Base-by-base conservation (phyloP, 2,329 filamentous ascomycete species). In the Alternaria sp. region DNA sequence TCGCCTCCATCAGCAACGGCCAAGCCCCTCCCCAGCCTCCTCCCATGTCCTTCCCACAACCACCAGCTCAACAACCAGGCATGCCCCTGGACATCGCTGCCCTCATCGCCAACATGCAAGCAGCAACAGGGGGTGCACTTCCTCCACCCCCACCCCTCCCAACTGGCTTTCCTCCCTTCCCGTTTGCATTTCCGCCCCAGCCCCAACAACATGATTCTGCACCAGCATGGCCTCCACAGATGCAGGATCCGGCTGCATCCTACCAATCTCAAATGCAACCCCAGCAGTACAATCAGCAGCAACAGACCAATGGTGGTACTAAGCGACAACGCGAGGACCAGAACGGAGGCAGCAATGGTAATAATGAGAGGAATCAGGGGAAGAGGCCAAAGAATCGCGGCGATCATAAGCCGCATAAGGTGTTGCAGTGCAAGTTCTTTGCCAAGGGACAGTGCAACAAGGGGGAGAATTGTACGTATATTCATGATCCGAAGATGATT, bases 391-490 rank as follows among this genome's bases (percentile, higher is more conserved):
- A 73, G 56, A 64, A 61, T 16, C 63, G 58, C 5, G 52, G 44
- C 12, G 62, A 63, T 24, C 63, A 72, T n/a, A 65, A 70, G 22
- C 76, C 76, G 8, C 75, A 79, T 64, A 79, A 79, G 54, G 73
- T 79, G 7, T 65, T 77, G 71, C 84, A 89, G 5, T 92, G 90
- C 75, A 85, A 85, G 20, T 93, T 91, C 75, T 92, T 84, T 82
- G 84, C 86, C 59, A 86, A 90, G 72, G 90, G 90, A 14, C 89
- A 88, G 72, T 92, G 90, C 78, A 87, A 86, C 7, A 89, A 91
- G 73, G 90, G 90, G 22, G 88, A 90, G 36, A 88, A 88, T 70
- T 92, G 90, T 80, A 92, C 90, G 2, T 93, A 90, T 76, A 84
- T 89, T 57, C 90, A 93, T 72, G 88, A 91, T 52, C 30, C 63